Evolutionary conservation across 148 eudicot species (phyloP), one percentile per base, ranked within the genome.

Genomic region (Diospyros kaki): DNA sequence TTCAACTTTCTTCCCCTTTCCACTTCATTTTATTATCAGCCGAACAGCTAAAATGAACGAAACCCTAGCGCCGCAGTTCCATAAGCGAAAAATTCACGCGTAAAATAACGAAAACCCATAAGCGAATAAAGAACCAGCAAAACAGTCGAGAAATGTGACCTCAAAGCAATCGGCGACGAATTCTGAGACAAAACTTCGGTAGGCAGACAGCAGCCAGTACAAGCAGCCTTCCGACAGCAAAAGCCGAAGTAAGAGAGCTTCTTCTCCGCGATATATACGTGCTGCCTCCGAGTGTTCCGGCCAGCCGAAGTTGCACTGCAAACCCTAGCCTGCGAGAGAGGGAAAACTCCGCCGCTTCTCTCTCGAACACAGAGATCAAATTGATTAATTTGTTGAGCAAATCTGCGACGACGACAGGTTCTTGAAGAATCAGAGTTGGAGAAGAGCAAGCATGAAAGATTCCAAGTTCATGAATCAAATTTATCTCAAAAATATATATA

Each of bases 311-410:
- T 51, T 50, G 18, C 5, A 39, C 1, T 50, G 4, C 28, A 9
- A 69, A 54, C 40, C 14, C 11, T 28, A 69, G 54, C 73, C 73
- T 60, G 53, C 53, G 73, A 40, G 61, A 13, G 56, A 39, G 72
- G 3, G 56, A 18, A 17, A 11, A 12, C 71, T 67, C 41, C 71
- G 71, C 71, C 71, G 71, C 18, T 67, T 4, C 28, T 28, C 28
- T 28, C 28, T 28, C 18, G 7, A 12, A 17, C 11, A 44, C 38
- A 17, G 70, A 68, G 14, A 51, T 28, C 40, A 63, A 63, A 14
- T 9, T 28, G 15, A 64, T 63, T 67, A 67, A 28, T 67, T 48
- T 18, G 13, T 50, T 48, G 17, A 67, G 0, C 39, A 67, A 28
- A 48, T 50, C 40, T 14, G 42, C 50, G 71, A 46, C 71, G 13